Base-by-base conservation (phyloP, 2,329 filamentous ascomycete genomes). In the Didymella keratinophila region DNA sequence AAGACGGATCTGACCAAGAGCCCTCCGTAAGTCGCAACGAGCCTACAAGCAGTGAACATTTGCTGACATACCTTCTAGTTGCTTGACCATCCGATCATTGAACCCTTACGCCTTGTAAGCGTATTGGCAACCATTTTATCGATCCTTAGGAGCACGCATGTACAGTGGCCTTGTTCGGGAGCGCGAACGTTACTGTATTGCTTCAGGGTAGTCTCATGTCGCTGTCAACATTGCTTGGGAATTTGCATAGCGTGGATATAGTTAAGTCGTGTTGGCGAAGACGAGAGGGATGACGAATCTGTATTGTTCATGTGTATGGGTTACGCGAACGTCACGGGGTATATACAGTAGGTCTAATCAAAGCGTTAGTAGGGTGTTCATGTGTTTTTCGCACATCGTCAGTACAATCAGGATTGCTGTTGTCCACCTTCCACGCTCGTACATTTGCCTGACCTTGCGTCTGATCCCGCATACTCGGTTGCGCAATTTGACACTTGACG, bases 1-100 rank as follows among this genome's bases (percentile, higher is more conserved):
- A 98, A 97, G 88, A 98, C 95, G 66, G 95, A 99, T 81, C 86
- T 99, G 72, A 92, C 85, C 81, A 99, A 99, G 91, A 98, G 94
- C 82, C 95, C 95, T 81, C 95, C 95, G 93, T 99, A 90, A 88
- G 95, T 94, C 62, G 10, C 60, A 44, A 12, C 36, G 30, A 11
- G 41, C 10, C 23, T 14, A 45, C 14, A 14, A 23, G 25, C 9
- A 20, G n/a, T 3, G 2, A 11, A 9, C 28, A 21, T 2, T 25
- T 53, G 52, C 67, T 73, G 56, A 74, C 58, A 37, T 57, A 52
- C 48, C 11, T 51, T 30, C 21, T 67, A 93, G 90, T 69, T 93
- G 90, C 82, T 78, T 93, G 78, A 93, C 90, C n/a, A 93, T 93
- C 72, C 88, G 90, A 62, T 92, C 90, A 37, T 80, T 93, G 70